phyloP scores from a whole-genome alignment of 2,329 filamentous ascomycete species.

The Alternaria brassicae region DNA sequence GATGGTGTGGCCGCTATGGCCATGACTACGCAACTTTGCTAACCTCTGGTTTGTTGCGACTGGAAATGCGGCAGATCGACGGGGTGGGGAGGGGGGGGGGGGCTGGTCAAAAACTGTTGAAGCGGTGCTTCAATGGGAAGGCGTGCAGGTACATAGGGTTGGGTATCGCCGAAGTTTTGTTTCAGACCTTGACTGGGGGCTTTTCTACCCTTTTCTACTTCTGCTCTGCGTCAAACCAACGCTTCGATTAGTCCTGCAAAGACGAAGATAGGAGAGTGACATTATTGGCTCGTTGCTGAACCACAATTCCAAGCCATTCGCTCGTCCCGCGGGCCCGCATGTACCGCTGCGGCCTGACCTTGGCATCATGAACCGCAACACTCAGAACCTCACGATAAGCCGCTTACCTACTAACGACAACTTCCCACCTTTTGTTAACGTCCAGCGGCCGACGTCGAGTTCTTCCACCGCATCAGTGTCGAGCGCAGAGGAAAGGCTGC shows the following conservation, averaged over 20 bases:
- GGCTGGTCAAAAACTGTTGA: conserved; percentile 8
- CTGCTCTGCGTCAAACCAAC: background rate
- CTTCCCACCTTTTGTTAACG: conserved; percentile 9
- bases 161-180: conserved; percentile 8
- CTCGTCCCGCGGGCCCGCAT: conserved; percentile 15
- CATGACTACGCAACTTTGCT: background rate
- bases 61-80: conserved; percentile 20
- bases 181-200: background rate
- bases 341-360: conserved; percentile 12
- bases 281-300: conserved; percentile 4
- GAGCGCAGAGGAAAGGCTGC: conserved; percentile 30
- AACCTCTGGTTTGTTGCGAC: conserved; percentile 12
- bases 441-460: conserved; percentile 1
- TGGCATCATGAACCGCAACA: conserved; percentile 16
- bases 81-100: conserved; percentile 4
- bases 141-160: conserved; percentile 13
- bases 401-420: conserved; percentile 10
- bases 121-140: conserved; percentile 2
- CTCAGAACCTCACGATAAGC: conserved; percentile 10
- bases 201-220: background rate
- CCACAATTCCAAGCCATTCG: background rate
- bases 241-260: background rate
- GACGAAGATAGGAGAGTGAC: conserved; percentile 1
- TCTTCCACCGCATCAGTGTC: conserved; percentile 19
- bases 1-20: conserved; percentile 21